Evolutionary conservation across 2,329 filamentous ascomycete species (phyloP).

Genomic region (Coleophoma cylindrospora): DNA sequence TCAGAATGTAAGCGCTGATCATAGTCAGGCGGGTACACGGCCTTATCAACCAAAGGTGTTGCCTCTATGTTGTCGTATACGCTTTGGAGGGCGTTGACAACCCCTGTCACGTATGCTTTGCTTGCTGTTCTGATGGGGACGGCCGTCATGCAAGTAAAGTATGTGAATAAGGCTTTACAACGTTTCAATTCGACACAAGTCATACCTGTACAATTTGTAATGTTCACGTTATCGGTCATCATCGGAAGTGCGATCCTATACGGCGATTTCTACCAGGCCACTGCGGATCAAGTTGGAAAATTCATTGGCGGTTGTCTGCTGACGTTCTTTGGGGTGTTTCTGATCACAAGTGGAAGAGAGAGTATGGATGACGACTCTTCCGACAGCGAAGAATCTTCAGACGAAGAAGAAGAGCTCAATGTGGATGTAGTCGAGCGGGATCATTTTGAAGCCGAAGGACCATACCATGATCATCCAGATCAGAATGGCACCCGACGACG

Average conservation of each 20-base stretch:
- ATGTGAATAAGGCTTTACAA: conserved; percentile 85
- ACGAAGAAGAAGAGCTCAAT: conserved; percentile 59
- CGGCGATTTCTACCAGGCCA: conserved; percentile 86
- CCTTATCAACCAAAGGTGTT: conserved; percentile 90
- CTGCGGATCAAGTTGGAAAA: conserved; percentile 66
- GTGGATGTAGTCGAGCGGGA: conserved; percentile 55
- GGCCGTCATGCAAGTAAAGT: conserved; percentile 94
- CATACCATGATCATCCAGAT: conserved; percentile 5
- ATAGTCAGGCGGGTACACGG: conserved; percentile 80
- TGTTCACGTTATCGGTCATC: conserved; percentile 94
- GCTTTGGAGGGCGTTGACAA: conserved; percentile 82
- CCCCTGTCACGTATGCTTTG: conserved; percentile 87
- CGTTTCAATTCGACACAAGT: conserved; percentile 96
- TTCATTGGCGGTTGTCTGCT: conserved; percentile 87
- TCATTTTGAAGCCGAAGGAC: conserved; percentile 9
- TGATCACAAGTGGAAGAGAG: conserved; percentile 81
- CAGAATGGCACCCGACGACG: conserved; percentile 7
- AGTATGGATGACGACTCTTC: conserved; percentile 44
- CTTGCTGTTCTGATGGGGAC: conserved; percentile 73
- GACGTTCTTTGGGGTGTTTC: conserved; percentile 94
- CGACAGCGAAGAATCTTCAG: conserved; percentile 44
- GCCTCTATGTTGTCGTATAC: conserved; percentile 92
- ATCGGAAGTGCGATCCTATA: conserved; percentile 90
- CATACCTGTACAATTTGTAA: conserved; percentile 94
- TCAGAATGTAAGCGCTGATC: conserved; percentile 3